Percentiles rank a stretch among this genome's conserved stretches.
Conservation (phyloP, 441 rosid genomes). For the Adansonia rubrostipa region DNA sequence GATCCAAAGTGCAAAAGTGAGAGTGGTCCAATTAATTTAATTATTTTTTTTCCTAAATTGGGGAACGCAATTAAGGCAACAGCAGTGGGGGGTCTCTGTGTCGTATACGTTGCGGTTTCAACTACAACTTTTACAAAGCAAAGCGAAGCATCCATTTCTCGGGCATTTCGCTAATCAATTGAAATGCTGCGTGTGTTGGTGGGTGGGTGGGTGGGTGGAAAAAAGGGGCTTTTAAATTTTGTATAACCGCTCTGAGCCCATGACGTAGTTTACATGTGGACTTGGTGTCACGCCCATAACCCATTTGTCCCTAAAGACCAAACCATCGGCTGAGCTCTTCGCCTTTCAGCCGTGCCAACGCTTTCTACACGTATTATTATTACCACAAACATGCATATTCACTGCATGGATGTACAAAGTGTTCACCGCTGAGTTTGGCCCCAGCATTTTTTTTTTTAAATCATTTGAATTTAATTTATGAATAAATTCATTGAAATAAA, state of each 20-base stretch:
- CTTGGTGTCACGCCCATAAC: background rate
- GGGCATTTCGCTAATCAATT: background rate
- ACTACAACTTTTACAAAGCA: no score
- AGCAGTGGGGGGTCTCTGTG: no score
- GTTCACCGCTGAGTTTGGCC: no score
- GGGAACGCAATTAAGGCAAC: no score
- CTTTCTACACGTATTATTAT: background rate
- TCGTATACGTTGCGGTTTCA: background rate
- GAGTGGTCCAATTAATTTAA: background rate
- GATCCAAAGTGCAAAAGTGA: background rate
- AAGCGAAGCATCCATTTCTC: background rate
- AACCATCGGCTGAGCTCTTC: background rate
- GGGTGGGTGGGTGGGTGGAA: background rate
- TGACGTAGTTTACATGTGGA: slow-evolving; percentile 16
- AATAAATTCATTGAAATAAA: no score
- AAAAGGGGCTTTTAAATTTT: background rate
- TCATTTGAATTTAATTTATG: no score
- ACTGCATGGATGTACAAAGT: no score
- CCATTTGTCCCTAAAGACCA: background rate
- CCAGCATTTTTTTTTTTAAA: no score
- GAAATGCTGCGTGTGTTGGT: background rate
- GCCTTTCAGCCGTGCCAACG: background rate
- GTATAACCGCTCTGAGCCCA: background rate
- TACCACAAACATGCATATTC: background rate
- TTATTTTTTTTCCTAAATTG: no score